phyloP scores from a whole-genome alignment of 1,139 yeast genomes.

The Chernovozyma aurita region DNA sequence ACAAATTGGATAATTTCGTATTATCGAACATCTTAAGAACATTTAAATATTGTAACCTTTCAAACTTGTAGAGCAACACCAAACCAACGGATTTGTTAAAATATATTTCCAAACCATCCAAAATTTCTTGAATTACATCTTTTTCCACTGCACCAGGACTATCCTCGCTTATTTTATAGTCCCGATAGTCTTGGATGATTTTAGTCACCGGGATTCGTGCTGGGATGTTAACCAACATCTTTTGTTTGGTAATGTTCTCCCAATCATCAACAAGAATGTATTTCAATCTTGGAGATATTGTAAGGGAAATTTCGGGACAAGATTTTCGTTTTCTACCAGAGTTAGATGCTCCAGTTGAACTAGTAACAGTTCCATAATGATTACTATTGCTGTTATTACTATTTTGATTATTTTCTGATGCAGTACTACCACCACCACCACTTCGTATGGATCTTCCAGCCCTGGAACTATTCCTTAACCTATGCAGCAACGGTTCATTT shows the following conservation, averaged over 20 bases:
- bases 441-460: conserved; percentile 2
- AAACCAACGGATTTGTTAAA: conserved; percentile 75
- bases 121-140: conserved; percentile 62
- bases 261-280: conserved; percentile 82
- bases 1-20: conserved; percentile 40
- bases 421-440: no score
- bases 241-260: conserved; percentile 83
- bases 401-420: not conserved
- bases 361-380: conserved; percentile 3
- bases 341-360: not conserved
- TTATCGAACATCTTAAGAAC: conserved; percentile 29
- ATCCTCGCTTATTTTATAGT: conserved; percentile 21
- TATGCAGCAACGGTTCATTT: no score
- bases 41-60: conserved; percentile 73
- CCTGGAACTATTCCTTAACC: no score
- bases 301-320: conserved; percentile 41
- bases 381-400: no score
- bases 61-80: conserved; percentile 74
- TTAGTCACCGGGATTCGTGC: conserved; percentile 45
- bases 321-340: not conserved
- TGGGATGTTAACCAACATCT: conserved; percentile 63
- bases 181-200: conserved; percentile 46
- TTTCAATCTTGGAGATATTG: conserved; percentile 64
- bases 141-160: conserved; percentile 22
- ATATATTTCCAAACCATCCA: conserved; percentile 66